Percentiles rank a stretch among this genome's conserved stretches.
Evolutionary conservation across 768 basidiomycete genomes (phyloP).

Genomic region (Trichaptum fuscoviolaceum): DNA sequence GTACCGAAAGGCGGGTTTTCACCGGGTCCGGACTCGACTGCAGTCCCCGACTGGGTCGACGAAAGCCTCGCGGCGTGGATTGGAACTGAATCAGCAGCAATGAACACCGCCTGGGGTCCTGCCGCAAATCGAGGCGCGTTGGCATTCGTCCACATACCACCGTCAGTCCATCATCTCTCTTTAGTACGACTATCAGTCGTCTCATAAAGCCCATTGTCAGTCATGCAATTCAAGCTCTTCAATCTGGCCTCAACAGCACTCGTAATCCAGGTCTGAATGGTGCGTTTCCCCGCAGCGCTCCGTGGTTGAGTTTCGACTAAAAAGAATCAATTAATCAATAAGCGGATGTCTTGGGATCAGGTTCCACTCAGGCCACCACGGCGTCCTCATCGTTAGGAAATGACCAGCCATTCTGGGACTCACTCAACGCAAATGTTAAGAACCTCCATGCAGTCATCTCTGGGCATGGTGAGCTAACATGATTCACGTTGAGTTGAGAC

Average conservation of each 20-base stretch:
- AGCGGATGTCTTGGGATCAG: constrained; percentile 49
- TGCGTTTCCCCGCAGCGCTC: constrained; percentile 12
- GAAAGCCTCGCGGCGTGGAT: constrained; percentile 59
- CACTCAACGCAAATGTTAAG: constrained; percentile 51
- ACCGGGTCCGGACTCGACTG: constrained; percentile 35
- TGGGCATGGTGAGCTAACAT: constrained; percentile 51
- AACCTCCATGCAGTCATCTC: constrained; percentile 66
- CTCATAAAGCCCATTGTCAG: constrained; percentile 14
- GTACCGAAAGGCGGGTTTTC: constrained; percentile 42
- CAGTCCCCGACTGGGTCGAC: constrained; percentile 67
- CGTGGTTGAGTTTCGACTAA: not conserved
- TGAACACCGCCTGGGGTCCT: constrained; percentile 58
- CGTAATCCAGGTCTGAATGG: constrained; percentile 40
- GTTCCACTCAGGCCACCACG: constrained; percentile 56
- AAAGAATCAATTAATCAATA: constrained; percentile 1
- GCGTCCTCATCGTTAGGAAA: constrained; percentile 33
- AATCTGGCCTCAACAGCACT: constrained; percentile 32
- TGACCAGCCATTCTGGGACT: constrained; percentile 59
- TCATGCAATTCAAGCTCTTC: constrained; percentile 30
- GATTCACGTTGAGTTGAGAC: not conserved
- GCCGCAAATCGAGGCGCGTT: constrained; percentile 47
- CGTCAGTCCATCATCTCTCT: constrained; percentile 36
- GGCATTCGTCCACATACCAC: constrained; percentile 74
- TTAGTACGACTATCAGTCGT: not conserved
- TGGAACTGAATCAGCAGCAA: constrained; percentile 40